A percentile compares a stretch with the other conserved stretches of the same genome.
Conservation (phyloP, 768 basidiomycete species). For the Psilocybe tampanensis region DNA sequence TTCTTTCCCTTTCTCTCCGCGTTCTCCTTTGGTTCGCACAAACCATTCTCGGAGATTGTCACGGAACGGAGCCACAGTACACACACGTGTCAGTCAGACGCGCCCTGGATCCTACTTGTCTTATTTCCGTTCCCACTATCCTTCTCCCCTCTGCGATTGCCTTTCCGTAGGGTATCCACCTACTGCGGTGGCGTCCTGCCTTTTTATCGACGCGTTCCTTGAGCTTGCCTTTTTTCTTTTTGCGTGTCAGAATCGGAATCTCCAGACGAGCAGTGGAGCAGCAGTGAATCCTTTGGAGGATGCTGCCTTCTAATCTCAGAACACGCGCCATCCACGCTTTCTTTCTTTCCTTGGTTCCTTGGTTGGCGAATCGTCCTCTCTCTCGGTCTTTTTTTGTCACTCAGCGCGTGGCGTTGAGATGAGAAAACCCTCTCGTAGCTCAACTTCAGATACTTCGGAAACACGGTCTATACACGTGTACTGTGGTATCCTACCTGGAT, state of each 20-base stretch:
- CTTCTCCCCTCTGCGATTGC: background rate
- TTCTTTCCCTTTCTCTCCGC: conserved; percentile 20
- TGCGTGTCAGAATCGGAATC: background rate
- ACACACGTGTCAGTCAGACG: conserved; percentile 25
- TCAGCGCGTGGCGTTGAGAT: background rate
- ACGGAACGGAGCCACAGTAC: background rate
- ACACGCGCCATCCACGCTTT: background rate
- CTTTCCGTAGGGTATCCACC: background rate
- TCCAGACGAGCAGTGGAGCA: background rate
- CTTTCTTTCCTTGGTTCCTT: no score
- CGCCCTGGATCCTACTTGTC: conserved; percentile 9
- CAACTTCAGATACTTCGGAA: conserved; percentile 6
- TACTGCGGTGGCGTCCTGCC: background rate
- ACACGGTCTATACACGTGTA: conserved; percentile 18
- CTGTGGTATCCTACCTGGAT: conserved; percentile 13
- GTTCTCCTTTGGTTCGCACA: conserved; percentile 14
- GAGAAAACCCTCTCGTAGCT: background rate
- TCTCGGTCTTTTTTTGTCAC: background rate
- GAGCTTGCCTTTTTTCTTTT: background rate
- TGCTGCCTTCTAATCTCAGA: background rate
- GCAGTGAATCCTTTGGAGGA: background rate
- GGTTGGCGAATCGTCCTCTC: background rate
- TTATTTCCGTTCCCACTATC: background rate
- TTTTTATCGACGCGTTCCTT: background rate
- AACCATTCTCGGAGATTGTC: conserved; percentile 6